Base-by-base conservation (phyloP, 2,329 filamentous ascomycete species). In the Cytospora paraplurivora region DNA sequence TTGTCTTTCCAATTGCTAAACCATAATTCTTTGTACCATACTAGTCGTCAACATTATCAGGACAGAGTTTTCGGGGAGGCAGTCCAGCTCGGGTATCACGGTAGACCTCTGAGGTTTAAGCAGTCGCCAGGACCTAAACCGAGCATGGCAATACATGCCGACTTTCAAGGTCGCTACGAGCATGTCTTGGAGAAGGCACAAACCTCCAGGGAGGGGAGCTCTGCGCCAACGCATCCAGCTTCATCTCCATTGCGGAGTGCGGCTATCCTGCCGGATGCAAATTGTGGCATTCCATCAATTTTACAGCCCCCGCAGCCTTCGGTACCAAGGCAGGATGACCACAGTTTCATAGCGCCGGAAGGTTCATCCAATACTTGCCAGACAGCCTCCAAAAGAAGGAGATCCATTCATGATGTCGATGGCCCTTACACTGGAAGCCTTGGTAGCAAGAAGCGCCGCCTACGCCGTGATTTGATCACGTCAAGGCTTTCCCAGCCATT, bases 401-500 rank as follows among this genome's bases (percentile, higher is more conserved):
- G 87, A 32, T 75, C 79, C 6, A 68, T 76, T 2, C 80, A 83
- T 41, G 87, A 90, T 67, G 82, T 89, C 51, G 86, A 89, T 65
- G 85, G 81, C 60, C 82, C 79, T 57, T 78, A 80, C 68, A 84
- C 82, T 0, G 78, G 78, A 34, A 69, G 67, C n/a, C 67, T 85
- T 63, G 72, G 78, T 71, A 80, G 76, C 71, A 92, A 92, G 79
- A 92, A 91, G 74, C 84, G 89, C 32, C 81, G 89, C 4, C 76
- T 91, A 4, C 81, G 87, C 1, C 77, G 85, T 2, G 75, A 82
- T 21, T 80, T 91, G 51, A 85, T 91, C 70, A 92, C 89, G 1
- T 91, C 88, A 21, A 82, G 88, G 8, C 84, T 92, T 0, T 91
- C 88, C 11, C 83, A 81, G 55, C 88, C 89, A 1, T 92, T 86